Evolutionary conservation across 805 yeast genomes (phyloP).

Genomic region (Yarrowia bubula): DNA sequence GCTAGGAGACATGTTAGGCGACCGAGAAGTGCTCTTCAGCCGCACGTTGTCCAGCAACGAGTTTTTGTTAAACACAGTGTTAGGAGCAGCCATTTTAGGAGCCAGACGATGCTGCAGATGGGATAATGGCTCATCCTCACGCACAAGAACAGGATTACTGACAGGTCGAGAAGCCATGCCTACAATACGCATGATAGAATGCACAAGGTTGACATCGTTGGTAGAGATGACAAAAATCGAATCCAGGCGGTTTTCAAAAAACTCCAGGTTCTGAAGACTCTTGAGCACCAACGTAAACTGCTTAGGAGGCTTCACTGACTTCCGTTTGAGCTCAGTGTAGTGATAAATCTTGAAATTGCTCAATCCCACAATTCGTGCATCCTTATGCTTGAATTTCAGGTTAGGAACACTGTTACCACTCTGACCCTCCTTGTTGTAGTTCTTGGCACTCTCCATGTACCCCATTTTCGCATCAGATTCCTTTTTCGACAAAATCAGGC

Average conservation of each 20-base stretch:
- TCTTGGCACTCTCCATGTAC: constrained; percentile 1
- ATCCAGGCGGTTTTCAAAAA: constrained; percentile 1
- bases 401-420: not conserved
- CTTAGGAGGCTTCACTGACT: constrained; percentile 12
- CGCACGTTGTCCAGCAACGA: constrained; percentile 1
- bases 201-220: constrained; percentile 1
- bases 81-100: constrained; percentile 10
- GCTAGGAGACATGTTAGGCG: not conserved
- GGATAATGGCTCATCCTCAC: constrained; percentile 4
- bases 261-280: constrained; percentile 11
- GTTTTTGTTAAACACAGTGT: constrained; percentile 16
- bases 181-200: constrained; percentile 21
- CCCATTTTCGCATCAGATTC: constrained; percentile 23
- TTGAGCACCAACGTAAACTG: constrained; percentile 24
- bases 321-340: not conserved
- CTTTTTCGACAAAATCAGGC: constrained; percentile 21
- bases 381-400: constrained; percentile 21
- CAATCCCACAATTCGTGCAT: not conserved
- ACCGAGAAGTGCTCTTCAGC: not conserved
- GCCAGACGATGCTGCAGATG: constrained; percentile 1
- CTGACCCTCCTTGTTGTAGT: constrained; percentile 7
- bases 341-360: constrained; percentile 5
- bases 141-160: not conserved
- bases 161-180: not conserved
- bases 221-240: constrained; percentile 17